Conservation (phyloP, 2,329 filamentous ascomycete species). For the Penicillium nordicum region DNA sequence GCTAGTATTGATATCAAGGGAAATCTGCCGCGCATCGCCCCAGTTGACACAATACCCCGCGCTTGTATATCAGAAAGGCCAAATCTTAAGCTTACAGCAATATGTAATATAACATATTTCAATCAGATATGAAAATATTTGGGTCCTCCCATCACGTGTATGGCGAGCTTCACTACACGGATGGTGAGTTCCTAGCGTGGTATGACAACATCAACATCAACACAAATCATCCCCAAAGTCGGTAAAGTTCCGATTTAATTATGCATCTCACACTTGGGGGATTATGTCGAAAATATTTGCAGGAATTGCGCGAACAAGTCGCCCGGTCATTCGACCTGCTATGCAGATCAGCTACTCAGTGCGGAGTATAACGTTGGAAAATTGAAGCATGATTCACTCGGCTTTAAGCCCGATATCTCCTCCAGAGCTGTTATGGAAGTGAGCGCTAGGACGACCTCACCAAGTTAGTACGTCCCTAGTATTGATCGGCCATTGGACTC, state of each 20-base stretch:
- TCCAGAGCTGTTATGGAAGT: background rate
- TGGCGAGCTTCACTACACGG: slow-evolving; percentile 13
- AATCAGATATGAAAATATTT: background rate
- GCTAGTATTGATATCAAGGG: background rate
- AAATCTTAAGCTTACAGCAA: background rate
- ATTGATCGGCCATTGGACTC: background rate
- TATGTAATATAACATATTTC: background rate
- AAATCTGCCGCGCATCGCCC: background rate
- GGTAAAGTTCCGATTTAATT: background rate
- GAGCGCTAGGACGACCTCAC: background rate
- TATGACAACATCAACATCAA: slow-evolving; percentile 5
- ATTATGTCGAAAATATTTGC: slow-evolving; percentile 5
- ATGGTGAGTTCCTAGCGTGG: slow-evolving; percentile 4
- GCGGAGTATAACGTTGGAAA: background rate
- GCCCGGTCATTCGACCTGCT: slow-evolving; percentile 2
- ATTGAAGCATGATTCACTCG: background rate
- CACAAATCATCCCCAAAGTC: background rate
- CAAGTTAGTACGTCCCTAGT: background rate
- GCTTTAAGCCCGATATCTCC: background rate
- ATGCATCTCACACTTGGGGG: background rate
- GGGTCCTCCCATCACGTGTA: slow-evolving; percentile 12
- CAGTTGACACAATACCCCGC: background rate
- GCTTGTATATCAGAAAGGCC: background rate
- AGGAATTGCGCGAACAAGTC: slow-evolving; percentile 15
- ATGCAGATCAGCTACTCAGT: background rate